Percentiles rank a stretch among this genome's conserved stretches.
These are phyloP conservation scores for Aspergillus neotritici DNA, from an alignment of 2,329 filamentous ascomycete genomes.

Conservation along the genomic window DNA sequence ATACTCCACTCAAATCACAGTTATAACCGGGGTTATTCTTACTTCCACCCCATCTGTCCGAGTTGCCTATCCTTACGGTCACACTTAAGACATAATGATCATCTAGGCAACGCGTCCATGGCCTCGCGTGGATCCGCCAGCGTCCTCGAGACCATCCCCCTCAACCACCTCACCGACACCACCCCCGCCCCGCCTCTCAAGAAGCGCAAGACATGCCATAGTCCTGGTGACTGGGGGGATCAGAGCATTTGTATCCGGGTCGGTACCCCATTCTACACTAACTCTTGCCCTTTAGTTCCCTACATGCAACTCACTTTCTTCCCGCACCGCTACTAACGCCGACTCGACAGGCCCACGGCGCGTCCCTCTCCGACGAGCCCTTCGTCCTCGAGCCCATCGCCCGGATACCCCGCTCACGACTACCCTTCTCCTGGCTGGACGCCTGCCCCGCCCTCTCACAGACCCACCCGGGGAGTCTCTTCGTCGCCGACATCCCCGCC, in stretches of 20 bases:
- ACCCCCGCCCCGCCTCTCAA: constrained; percentile 22
- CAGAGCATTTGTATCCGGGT: constrained; percentile 32
- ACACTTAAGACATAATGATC: constrained; percentile 8
- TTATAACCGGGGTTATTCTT: too few relatives aligned
- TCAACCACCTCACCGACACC: constrained; percentile 27
- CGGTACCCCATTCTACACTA: constrained; percentile 6
- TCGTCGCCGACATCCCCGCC: constrained; percentile 32
- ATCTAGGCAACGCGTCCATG: constrained; percentile 29
- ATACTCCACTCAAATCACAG: constrained; percentile 4
- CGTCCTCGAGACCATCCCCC: constrained; percentile 30
- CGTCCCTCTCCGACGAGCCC: constrained; percentile 31
- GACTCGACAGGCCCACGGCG: constrained; percentile 28
- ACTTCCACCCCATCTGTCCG: too few relatives aligned
- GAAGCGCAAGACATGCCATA: constrained; percentile 30
- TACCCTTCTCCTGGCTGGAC: constrained; percentile 40
- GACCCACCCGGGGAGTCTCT: constrained; percentile 32
- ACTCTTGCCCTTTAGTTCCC: neutral
- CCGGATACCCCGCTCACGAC: constrained; percentile 29
- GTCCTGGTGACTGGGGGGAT: constrained; percentile 12
- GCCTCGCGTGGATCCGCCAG: constrained; percentile 28
- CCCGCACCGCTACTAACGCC: constrained; percentile 1
- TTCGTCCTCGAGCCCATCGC: constrained; percentile 33
- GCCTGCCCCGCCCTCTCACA: constrained; percentile 20
- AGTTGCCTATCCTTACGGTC: too few relatives aligned
- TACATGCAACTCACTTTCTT: too few relatives aligned